Conservation (phyloP, 2,329 filamentous ascomycete species). For the Fusarium equiseti region DNA sequence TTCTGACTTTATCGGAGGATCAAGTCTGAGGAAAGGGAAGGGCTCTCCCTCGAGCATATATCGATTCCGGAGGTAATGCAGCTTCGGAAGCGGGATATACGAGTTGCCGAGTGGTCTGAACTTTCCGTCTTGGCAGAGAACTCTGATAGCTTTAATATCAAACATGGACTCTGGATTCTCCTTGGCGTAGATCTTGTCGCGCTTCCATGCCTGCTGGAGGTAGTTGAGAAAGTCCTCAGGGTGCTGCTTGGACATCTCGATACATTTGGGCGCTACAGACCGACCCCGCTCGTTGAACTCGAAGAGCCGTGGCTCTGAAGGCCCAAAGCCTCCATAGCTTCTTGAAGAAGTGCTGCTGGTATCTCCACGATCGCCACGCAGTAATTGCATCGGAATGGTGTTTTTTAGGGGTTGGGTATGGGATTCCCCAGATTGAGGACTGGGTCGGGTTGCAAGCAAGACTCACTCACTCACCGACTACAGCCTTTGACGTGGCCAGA, state of each 20-base stretch:
- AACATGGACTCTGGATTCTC: constrained; percentile 40
- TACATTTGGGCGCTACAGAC: constrained; percentile 37
- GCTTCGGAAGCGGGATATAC: constrained; percentile 43
- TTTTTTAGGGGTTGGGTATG: constrained; percentile 19
- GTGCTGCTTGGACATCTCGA: constrained; percentile 40
- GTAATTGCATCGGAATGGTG: constrained; percentile 43
- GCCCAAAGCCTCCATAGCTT: constrained; percentile 40
- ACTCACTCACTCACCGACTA: constrained; percentile 43
- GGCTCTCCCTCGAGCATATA: constrained; percentile 43
- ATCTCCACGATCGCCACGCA: constrained; percentile 44
- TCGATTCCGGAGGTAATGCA: constrained; percentile 42
- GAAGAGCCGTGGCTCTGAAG: constrained; percentile 42
- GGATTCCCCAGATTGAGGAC: constrained; percentile 34
- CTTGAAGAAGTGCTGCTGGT: constrained; percentile 41
- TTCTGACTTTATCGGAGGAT: constrained; percentile 33
- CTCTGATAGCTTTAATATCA: constrained; percentile 36
- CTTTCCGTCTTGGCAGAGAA: constrained; percentile 38
- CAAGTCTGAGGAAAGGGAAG: constrained; percentile 42
- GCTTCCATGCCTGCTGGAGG: constrained; percentile 41
- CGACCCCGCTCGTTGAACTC: constrained; percentile 42
- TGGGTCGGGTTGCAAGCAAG: constrained; percentile 28
- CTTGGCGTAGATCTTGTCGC: constrained; percentile 41
- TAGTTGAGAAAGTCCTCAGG: constrained; percentile 40
- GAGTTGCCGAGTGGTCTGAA: constrained; percentile 34
- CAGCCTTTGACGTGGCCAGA: constrained; percentile 41